phyloP scores from a whole-genome alignment of 2,329 filamentous ascomycete genomes.

The Colletotrichum sp. region DNA sequence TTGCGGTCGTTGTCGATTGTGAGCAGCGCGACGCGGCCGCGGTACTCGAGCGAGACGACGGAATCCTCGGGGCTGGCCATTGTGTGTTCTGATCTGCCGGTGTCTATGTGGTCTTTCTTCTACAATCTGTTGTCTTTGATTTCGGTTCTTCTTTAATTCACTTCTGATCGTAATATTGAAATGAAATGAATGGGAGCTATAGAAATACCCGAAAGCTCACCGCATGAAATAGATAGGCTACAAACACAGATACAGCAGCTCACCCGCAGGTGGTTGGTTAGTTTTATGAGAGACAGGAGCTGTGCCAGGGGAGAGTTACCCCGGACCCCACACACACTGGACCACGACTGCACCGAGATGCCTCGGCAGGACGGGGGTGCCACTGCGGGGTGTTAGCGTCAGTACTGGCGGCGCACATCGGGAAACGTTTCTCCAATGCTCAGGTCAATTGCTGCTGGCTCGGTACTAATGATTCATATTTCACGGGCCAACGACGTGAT shows the following conservation, averaged over 20 bases:
- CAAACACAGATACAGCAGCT: not conserved
- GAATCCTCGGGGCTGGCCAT: slow-evolving; percentile 19
- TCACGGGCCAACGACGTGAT: not conserved
- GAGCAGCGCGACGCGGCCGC: slow-evolving; percentile 67
- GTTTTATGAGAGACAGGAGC: not conserved
- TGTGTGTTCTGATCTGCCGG: not conserved
- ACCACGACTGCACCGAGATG: slow-evolving; percentile 10
- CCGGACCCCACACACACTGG: slow-evolving; percentile 19
- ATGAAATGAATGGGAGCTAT: not conserved
- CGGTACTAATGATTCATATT: not conserved
- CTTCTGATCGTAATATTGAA: not conserved
- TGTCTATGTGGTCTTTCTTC: not conserved
- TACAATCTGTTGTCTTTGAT: not conserved
- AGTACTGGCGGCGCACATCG: not conserved
- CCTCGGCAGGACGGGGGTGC: slow-evolving; percentile 13
- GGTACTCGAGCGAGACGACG: slow-evolving; percentile 44
- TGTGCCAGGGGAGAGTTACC: not conserved
- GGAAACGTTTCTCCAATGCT: not conserved
- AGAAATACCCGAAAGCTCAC: not conserved
- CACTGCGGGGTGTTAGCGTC: slow-evolving; percentile 16
- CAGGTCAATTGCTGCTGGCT: not conserved
- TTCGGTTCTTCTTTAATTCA: not conserved
- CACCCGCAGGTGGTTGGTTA: not conserved
- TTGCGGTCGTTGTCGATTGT: slow-evolving; percentile 86
- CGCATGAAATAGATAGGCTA: not conserved